Evolutionary conservation across 1,284 basidiomycete genomes (phyloP), one percentile per base, ranked within the genome.

Genomic region (Ganoderma lucidum): DNA sequence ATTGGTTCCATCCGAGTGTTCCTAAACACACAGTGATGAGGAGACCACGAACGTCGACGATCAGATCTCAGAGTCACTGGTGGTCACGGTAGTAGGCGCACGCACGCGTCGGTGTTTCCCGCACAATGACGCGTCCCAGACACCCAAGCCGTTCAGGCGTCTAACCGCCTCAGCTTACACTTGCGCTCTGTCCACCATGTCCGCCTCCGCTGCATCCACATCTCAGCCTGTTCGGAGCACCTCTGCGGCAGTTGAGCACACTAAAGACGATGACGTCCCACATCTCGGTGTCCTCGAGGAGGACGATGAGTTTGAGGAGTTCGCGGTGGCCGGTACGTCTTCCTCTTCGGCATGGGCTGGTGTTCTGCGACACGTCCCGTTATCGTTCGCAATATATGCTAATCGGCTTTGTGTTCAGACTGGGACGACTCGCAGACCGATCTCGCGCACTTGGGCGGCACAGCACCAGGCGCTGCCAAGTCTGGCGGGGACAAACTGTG

Each of bases 341-440:
- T 48, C 39, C 41, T 65, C 23, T 60, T 8, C 39, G 9, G 14
- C 2, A 17, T 4, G 23, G 41, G 28, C 6, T 12, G n/a, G 39
- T 10, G 28, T n/a, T 17, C 1, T 23, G 15, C 37, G 35, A 6
- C 19, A 35, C 14, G 4, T 12, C 23, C 0, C 35, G 15, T 12
- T 39, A 17, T 9, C 5, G n/a, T n/a, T 39, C 17, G 8, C 9
- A 59, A 15, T 35, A n/a, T 23, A 12, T 59, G 35, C 19, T 59
- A 3, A 59, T 35, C 19, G 19, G 2, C 6, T 28, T 51, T 10
- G 4, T 28, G 3, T 66, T 3, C 77, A 96, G 94, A 96, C 76
- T 95, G 95, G 94, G 91, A 95, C 68, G 93, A 96, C 75, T 89
- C 91, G 0, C 86, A 94, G 74, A 95, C 94, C 4, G 90, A 94